These are phyloP conservation scores for Cyclostephanos tholiformis DNA, from an alignment of 108 stramenopile species.

Conservation along the genomic window DNA sequence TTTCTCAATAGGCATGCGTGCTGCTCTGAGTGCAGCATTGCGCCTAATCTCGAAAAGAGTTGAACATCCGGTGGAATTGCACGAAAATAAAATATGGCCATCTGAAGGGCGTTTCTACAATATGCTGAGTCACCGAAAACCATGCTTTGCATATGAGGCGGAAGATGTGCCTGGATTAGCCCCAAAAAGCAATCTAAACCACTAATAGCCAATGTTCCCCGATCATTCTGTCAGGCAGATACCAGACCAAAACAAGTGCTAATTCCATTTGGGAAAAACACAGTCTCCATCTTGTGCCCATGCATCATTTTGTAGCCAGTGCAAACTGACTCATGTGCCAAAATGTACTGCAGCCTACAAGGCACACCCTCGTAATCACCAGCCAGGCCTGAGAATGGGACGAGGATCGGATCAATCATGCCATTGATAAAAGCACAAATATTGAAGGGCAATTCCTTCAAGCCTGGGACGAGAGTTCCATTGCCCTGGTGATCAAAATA, in stretches of 20 bases:
- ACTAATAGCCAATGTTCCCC: conserved; percentile 9
- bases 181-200: background rate
- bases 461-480: background rate
- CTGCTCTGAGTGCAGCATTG: background rate
- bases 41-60: background rate
- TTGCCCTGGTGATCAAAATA: background rate
- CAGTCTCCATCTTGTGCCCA: conserved; percentile 24
- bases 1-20: conserved; percentile 10
- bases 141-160: background rate
- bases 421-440: too few relatives aligned
- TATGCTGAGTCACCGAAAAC: conserved; percentile 6
- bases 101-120: background rate
- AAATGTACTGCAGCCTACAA: conserved; percentile 14
- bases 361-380: conserved; percentile 34
- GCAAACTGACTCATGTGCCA: conserved; percentile 17
- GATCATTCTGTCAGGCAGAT: conserved; percentile 5
- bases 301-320: conserved; percentile 30
- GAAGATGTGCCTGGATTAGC: too few relatives aligned
- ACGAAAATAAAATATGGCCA: background rate
- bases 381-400: conserved; percentile 25
- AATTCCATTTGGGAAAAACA: conserved; percentile 29
- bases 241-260: conserved; percentile 25
- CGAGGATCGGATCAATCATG: conserved; percentile 16
- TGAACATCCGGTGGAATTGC: background rate
- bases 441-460: too few relatives aligned